Evolutionary conservation across 768 basidiomycete species (phyloP).

Genomic region (Kwoniella dejecticola): DNA sequence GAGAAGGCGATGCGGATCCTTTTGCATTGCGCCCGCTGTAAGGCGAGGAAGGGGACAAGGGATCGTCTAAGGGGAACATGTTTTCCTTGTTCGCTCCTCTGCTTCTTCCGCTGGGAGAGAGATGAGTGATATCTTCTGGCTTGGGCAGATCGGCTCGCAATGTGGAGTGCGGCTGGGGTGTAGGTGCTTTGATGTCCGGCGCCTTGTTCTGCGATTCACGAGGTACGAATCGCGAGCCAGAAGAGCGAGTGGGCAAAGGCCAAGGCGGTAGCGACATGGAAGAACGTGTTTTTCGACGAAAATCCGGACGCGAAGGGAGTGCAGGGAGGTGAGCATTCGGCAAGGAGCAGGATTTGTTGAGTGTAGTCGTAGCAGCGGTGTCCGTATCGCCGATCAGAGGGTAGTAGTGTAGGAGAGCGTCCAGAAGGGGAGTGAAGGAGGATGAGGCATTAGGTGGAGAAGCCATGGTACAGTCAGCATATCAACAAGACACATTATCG

Average conservation of each 20-base stretch:
- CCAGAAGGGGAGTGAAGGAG: conserved; percentile 26
- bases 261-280: neutral
- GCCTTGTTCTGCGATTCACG: neutral
- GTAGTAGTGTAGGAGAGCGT: conserved; percentile 31
- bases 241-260: conserved; percentile 5
- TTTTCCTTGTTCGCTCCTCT: too few species aligned
- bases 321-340: conserved; percentile 6
- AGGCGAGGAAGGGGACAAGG: conserved; percentile 19
- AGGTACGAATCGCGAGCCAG: conserved; percentile 5
- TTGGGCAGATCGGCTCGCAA: too few species aligned
- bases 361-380: neutral
- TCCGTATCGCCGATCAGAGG: conserved; percentile 10
- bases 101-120: too few species aligned
- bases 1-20: conserved; percentile 29
- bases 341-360: conserved; percentile 6
- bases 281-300: conserved; percentile 9
- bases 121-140: too few species aligned
- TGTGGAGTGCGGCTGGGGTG: neutral
- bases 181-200: conserved; percentile 12
- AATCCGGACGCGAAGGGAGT: conserved; percentile 9
- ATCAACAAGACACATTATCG: neutral
- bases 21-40: neutral
- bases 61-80: conserved; percentile 3
- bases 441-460: neutral
- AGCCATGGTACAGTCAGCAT: conserved; percentile 6